Evolutionary conservation across 345 rosid species (phyloP).

Genomic region (Limnanthes douglasii): DNA sequence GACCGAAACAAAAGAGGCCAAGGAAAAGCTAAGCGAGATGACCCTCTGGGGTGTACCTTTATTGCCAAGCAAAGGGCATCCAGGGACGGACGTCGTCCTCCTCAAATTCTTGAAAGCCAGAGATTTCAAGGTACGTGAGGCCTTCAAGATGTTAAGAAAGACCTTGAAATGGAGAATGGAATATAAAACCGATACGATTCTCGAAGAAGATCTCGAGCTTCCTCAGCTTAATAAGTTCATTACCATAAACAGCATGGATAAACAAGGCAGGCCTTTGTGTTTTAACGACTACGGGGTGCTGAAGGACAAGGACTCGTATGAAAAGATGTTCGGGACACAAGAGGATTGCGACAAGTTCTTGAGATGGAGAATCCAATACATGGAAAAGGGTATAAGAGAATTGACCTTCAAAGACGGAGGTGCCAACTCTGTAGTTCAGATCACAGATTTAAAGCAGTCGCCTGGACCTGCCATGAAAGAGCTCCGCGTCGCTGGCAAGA

Average conservation of each 20-base stretch:
- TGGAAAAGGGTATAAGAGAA: slow-evolving; percentile 25
- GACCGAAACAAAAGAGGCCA: slow-evolving; percentile 1
- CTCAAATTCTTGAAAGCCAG: slow-evolving; percentile 33
- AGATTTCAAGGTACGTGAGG: slow-evolving; percentile 24
- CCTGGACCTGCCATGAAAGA: slow-evolving; percentile 20
- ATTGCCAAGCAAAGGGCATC: slow-evolving; percentile 37
- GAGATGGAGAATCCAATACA: slow-evolving; percentile 20
- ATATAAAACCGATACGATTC: slow-evolving; percentile 14
- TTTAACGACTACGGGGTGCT: slow-evolving; percentile 18
- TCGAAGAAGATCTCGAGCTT: slow-evolving; percentile 16
- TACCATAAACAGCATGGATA: slow-evolving; percentile 17
- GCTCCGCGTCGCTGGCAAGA: slow-evolving; percentile 11
- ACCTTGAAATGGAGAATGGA: slow-evolving; percentile 32
- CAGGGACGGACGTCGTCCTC: slow-evolving; percentile 28
- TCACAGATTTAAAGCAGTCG: slow-evolving; percentile 34
- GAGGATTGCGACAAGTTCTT: slow-evolving; percentile 15
- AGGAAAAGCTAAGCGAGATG: slow-evolving; percentile 10
- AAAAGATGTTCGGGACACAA: slow-evolving; percentile 12
- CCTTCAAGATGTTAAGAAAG: slow-evolving; percentile 34
- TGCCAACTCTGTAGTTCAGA: slow-evolving; percentile 26
- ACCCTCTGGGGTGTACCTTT: slow-evolving; percentile 44
- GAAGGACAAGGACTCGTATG: slow-evolving; percentile 14
- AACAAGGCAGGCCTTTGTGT: slow-evolving; percentile 33
- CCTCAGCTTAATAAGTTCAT: slow-evolving; percentile 13
- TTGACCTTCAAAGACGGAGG: slow-evolving; percentile 33